These are phyloP conservation scores for Salvia rosmarinus DNA, from an alignment of 257 asterid species.

Conservation along the genomic window DNA sequence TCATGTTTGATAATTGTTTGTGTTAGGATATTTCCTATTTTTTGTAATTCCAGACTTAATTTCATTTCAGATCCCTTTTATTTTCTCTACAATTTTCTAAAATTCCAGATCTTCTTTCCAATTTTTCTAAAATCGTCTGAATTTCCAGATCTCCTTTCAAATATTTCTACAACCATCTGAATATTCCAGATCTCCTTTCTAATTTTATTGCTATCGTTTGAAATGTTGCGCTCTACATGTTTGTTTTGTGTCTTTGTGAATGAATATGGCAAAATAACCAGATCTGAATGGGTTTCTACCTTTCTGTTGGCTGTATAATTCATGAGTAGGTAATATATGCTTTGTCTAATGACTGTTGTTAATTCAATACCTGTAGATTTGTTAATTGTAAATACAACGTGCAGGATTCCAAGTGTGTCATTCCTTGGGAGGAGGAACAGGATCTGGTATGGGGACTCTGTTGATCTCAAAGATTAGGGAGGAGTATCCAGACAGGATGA, in stretches of 20 bases:
- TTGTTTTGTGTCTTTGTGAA: neutral
- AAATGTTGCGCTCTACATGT: neutral
- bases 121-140: neutral
- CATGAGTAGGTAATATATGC: too few species aligned
- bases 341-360: neutral
- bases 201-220: too few species aligned
- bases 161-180: too few species aligned
- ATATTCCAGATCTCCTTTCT: neutral
- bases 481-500: slow-evolving; percentile 48
- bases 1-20: too few species aligned
- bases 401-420: slow-evolving; percentile 49
- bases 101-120: neutral
- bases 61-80: neutral
- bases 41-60: neutral
- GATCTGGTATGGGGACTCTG: slow-evolving; percentile 44
- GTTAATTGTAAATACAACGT: neutral
- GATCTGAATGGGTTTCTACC: neutral
- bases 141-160: neutral
- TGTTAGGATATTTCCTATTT: neutral
- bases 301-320: neutral
- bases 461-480: slow-evolving; percentile 43
- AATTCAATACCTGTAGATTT: neutral
- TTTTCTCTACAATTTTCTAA: neutral
- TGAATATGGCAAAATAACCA: neutral
- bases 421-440: slow-evolving; percentile 47